Evolutionary conservation across 768 basidiomycete genomes (phyloP), one percentile per base, ranked within the genome.

Genomic region (Leccinum olivaceopallidum): DNA sequence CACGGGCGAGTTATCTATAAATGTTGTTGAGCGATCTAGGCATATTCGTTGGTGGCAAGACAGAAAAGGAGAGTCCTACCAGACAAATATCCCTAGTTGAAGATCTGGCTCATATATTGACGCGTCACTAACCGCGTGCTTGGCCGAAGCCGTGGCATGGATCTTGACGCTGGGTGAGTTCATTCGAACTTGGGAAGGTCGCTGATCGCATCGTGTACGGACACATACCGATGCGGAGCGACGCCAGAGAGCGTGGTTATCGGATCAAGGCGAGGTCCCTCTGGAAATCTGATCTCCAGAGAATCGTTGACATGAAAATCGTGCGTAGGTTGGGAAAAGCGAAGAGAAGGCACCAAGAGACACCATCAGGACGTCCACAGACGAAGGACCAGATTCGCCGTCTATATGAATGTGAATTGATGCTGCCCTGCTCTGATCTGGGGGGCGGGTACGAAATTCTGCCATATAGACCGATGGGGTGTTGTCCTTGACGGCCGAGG

Each of bases 401-500:
- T 95, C 90, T 14, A 94, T 75, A 70, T 96, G 94, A 9, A 89
- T 77, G 70, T 95, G 94, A 14, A 97, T 89, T 2, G 94, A 96
- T 5, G 90, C 89, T 1, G 95, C 94, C 32, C 92, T 85, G 56
- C 95, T 79, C 71, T 95, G 91, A 14, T 86, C 78, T 3, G 86
- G 77, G 12, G 95, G 94, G 58, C 90, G 81, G 5, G 87, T 86
- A 37, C 92, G 84, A 66, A 95, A 96, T 69, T 95, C 93, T 13
- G 85, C 85, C 65, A 95, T 78, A 72, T 92, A 95, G 2, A 88
- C 85, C 1, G 94, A 93, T 3, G 80, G 81, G 2, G 92, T 82
- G 42, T 87, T 81, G 54, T 88, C 86, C 70, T 87, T 89, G 60
- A 92, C 82, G 24, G 78, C 79, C 16, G 76, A 74, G 37, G 85